Percentiles rank a stretch among this genome's conserved stretches.
Evolutionary conservation across 2,329 filamentous ascomycete genomes (phyloP).

Genomic region (Beauveria bassiana): DNA sequence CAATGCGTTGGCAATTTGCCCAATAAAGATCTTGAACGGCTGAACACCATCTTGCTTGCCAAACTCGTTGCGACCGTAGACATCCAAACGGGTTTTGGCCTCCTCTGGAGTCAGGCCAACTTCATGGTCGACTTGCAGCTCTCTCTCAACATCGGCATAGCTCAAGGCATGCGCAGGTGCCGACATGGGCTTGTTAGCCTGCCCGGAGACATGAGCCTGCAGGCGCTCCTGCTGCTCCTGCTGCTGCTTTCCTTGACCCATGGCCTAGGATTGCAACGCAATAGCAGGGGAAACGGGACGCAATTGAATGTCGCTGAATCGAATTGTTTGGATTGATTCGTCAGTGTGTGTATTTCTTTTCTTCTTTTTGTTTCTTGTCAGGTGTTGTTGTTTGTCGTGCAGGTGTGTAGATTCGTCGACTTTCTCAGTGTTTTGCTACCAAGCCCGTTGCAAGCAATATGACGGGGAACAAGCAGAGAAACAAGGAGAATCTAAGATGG

Average conservation of each 20-base stretch:
- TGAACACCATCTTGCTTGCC: conserved; percentile 53
- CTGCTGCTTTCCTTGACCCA: conserved; percentile 19
- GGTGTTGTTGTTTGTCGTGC: neutral
- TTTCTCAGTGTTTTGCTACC: neutral
- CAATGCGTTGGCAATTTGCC: conserved; percentile 62
- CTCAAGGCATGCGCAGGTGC: conserved; percentile 55
- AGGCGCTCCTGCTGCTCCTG: conserved; percentile 7
- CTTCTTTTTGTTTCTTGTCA: neutral
- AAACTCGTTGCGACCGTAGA: conserved; percentile 56
- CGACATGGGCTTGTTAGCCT: conserved; percentile 44
- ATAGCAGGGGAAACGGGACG: neutral
- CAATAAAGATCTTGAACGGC: conserved; percentile 54
- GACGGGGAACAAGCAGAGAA: neutral
- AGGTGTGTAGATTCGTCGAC: neutral
- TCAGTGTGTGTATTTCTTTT: no score
- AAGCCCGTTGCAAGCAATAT: neutral
- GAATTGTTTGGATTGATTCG: neutral
- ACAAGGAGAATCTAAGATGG: neutral
- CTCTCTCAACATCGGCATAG: conserved; percentile 41
- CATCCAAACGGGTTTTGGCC: conserved; percentile 44
- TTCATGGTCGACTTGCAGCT: conserved; percentile 47
- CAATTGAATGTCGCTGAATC: neutral
- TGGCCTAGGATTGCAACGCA: conserved; percentile 13
- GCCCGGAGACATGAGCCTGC: conserved; percentile 21
- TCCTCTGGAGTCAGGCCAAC: conserved; percentile 50